Evolutionary conservation across 2,329 filamentous ascomycete genomes (phyloP).

Genomic region (Epicoccum nigrum): DNA sequence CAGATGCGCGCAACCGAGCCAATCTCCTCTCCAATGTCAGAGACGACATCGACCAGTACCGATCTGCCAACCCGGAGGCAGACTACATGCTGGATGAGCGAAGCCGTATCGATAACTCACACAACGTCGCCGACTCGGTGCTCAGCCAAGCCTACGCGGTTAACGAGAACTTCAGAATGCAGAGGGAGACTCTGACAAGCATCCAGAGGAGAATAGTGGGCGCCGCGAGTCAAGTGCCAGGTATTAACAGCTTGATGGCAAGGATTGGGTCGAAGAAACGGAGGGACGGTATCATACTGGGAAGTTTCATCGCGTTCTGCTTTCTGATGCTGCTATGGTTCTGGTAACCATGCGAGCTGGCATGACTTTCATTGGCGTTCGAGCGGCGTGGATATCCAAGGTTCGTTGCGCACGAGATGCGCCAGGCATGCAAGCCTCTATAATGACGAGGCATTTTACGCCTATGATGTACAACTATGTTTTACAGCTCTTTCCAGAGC

Average conservation of each 20-base stretch:
- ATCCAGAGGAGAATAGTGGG: conserved; percentile 90
- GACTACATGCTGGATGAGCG: conserved; percentile 98
- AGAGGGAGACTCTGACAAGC: conserved; percentile 84
- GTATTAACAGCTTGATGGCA: conserved; percentile 88
- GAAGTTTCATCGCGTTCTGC: conserved; percentile 87
- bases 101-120: conserved; percentile 81
- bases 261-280: conserved; percentile 95
- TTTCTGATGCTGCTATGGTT: conserved; percentile 79
- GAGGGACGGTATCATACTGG: conserved; percentile 92
- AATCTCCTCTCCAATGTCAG: conserved; percentile 91
- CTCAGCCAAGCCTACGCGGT: conserved; percentile 96
- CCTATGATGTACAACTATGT: conserved; percentile 40
- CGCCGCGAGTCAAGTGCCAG: conserved; percentile 89
- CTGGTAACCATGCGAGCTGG: conserved; percentile 27
- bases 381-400: conserved; percentile 37
- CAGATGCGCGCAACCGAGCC: conserved; percentile 80
- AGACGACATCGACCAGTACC: conserved; percentile 90
- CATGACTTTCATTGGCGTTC: conserved; percentile 27
- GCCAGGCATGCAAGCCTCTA: conserved; percentile 23
- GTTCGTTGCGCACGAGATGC: conserved; percentile 22
- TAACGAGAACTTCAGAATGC: conserved; percentile 85
- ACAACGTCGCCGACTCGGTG: conserved; percentile 87
- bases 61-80: conserved; percentile 83
- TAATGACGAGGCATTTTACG: conserved; percentile 15
- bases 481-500: conserved; percentile 20